Conservation (phyloP, 768 basidiomycete species). For the Lentinula raphanica region DNA sequence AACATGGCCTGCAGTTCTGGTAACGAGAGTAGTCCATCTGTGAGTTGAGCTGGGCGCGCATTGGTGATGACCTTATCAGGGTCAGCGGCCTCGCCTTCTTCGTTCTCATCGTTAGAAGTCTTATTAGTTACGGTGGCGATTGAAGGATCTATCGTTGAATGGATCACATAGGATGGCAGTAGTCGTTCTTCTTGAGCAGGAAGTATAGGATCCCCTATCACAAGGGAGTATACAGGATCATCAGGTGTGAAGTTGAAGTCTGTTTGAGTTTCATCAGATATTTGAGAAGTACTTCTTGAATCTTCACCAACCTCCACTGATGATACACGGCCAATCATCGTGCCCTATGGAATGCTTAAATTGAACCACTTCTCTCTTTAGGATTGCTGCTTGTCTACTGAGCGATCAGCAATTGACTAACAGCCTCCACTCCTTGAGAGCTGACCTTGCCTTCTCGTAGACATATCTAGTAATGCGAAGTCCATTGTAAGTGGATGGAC, state of each 20-base stretch:
- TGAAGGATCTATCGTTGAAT: slow-evolving; percentile 63
- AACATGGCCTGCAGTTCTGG: slow-evolving; percentile 53
- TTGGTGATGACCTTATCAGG: slow-evolving; percentile 71
- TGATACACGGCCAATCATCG: slow-evolving; percentile 68
- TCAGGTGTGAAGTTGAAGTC: slow-evolving; percentile 89
- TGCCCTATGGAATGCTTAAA: slow-evolving; percentile 46
- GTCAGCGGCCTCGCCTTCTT: slow-evolving; percentile 44
- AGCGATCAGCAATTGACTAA: neutral
- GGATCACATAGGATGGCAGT: slow-evolving; percentile 63
- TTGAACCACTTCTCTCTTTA: slow-evolving; percentile 56
- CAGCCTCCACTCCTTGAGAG: neutral
- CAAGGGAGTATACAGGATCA: slow-evolving; percentile 77
- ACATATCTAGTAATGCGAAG: slow-evolving; percentile 42
- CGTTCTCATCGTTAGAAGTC: slow-evolving; percentile 37
- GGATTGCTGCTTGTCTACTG: slow-evolving; percentile 68
- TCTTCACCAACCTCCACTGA: slow-evolving; percentile 70
- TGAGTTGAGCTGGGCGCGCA: slow-evolving; percentile 50
- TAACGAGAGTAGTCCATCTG: slow-evolving; percentile 67
- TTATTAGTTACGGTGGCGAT: slow-evolving; percentile 25
- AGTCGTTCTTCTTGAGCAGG: slow-evolving; percentile 49
- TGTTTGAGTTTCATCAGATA: slow-evolving; percentile 2
- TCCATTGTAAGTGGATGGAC: neutral
- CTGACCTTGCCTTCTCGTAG: slow-evolving; percentile 77
- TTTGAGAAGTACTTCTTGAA: neutral
- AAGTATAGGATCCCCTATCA: slow-evolving; percentile 58